A percentile compares a stretch with the other conserved stretches of the same genome.
phyloP scores from a whole-genome alignment of 2,329 filamentous ascomycete genomes.

The Colletotrichum lini region DNA sequence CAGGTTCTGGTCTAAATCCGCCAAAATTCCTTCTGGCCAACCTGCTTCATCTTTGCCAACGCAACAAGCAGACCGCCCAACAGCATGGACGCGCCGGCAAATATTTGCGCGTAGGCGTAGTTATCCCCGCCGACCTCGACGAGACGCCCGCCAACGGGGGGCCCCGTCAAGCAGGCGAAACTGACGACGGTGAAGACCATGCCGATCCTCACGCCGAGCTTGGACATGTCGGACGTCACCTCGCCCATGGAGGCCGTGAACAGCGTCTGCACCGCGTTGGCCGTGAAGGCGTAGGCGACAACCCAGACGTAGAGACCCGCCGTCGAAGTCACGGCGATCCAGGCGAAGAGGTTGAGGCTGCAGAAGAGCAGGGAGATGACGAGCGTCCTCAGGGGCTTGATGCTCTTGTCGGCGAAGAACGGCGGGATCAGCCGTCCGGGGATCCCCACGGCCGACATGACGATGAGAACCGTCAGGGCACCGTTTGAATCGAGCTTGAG shows the following conservation, averaged over 20 bases:
- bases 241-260: conserved; percentile 57
- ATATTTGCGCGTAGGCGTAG: conserved; percentile 33
- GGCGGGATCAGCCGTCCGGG: conserved; percentile 43
- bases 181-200: conserved; percentile 59
- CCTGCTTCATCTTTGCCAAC: conserved; percentile 37
- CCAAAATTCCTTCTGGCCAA: conserved; percentile 31
- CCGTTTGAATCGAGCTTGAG: conserved; percentile 29
- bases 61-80: conserved; percentile 33
- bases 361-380: conserved; percentile 36
- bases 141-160: conserved; percentile 60
- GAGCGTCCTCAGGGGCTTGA: conserved; percentile 42
- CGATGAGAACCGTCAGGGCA: conserved; percentile 33
- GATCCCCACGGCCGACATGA: conserved; percentile 43
- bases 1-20: not conserved
- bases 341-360: conserved; percentile 44
- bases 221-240: conserved; percentile 56
- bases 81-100: conserved; percentile 31
- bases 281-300: conserved; percentile 51
- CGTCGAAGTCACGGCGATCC: conserved; percentile 54
- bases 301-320: conserved; percentile 51
- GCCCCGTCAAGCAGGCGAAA: conserved; percentile 55
- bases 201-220: conserved; percentile 56
- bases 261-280: conserved; percentile 57
- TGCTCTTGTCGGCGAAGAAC: conserved; percentile 42
- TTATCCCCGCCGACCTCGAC: conserved; percentile 48